Evolutionary conservation across 768 basidiomycete genomes (phyloP), one percentile per base, ranked within the genome.

Genomic region (Suillus sp.): DNA sequence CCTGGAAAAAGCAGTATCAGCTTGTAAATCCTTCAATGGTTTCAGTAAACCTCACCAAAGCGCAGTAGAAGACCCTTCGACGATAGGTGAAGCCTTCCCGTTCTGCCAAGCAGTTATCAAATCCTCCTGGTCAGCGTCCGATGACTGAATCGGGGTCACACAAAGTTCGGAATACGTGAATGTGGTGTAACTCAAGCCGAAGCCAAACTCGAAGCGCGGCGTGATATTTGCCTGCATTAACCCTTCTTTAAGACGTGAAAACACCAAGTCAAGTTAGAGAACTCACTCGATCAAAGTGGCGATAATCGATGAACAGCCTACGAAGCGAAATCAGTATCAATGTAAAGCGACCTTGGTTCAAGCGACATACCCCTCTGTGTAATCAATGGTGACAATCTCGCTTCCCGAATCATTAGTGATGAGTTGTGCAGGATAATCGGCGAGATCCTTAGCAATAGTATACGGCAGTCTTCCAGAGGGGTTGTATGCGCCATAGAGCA

Each of bases 391-490:
- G 40, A 86, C 66, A n/a, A 85, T 77, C 25, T 78, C 74, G 25
- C 40, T 64, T 2, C 71, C 67, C 34, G 70, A 69, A 14, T 77
- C 81, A 7, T 78, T 80, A 10, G 75, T 67, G 13, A 80, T 67
- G 10, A 84, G 69, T 62, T 83, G 81, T 1, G 87, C 84, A 14
- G 84, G 69, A 70, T 91, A 91, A 70, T 92, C 90, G 10, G 74
- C 68, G 2, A 72, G 57, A 22, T 77, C 69, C 76, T 87, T 88
- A 34, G 90, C 89, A 67, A 92, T 90, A 4, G 91, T 92, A 71
- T 89, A 93, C 1, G 91, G 89, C 20, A 92, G 74, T 34, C 86
- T 79, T 8, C 86, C 90, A 25, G 85, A 85, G 0, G 90, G 89
- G 68, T 89, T 91, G 74, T 82, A 86, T 32, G 75, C 78, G 3